Evolutionary conservation across 108 stramenopile genomes (phyloP).

Genomic region (Cyclostephanos invisitatus): DNA sequence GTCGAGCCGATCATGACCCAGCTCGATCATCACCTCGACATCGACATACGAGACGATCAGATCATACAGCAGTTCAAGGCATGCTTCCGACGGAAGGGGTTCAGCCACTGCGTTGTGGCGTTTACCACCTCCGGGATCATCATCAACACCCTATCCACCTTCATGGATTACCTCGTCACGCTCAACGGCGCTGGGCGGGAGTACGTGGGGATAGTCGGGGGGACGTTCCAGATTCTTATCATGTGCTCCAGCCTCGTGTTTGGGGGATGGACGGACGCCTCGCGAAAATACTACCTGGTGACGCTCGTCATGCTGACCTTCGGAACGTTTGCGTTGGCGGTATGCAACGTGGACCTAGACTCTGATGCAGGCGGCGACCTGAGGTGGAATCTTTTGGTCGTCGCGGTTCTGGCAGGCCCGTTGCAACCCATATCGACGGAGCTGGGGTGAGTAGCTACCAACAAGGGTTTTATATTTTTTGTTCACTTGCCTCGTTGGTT

Average conservation of each 20-base stretch:
- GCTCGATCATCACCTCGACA: constrained; percentile 78
- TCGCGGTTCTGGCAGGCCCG: constrained; percentile 84
- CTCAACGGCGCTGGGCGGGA: constrained; percentile 78
- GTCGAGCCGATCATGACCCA: constrained; percentile 82
- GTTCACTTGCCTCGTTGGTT: not conserved
- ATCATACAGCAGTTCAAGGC: constrained; percentile 73
- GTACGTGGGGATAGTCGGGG: constrained; percentile 87
- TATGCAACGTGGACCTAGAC: constrained; percentile 84
- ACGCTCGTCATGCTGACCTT: constrained; percentile 77
- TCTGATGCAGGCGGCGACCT: constrained; percentile 71
- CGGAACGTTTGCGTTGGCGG: constrained; percentile 85
- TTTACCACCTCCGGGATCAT: constrained; percentile 87
- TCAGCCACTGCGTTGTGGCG: constrained; percentile 78
- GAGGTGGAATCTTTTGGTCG: constrained; percentile 73
- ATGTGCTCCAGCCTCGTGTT: constrained; percentile 90
- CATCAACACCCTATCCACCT: constrained; percentile 88
- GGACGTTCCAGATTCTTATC: constrained; percentile 81
- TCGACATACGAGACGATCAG: constrained; percentile 89
- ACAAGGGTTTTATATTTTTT: not conserved
- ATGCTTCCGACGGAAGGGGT: constrained; percentile 78
- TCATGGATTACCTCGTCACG: constrained; percentile 89
- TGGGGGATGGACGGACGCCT: constrained; percentile 78
- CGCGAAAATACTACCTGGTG: constrained; percentile 87
- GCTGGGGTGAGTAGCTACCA: constrained; percentile 46
- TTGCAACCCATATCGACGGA: constrained; percentile 90